phyloP scores from a whole-genome alignment of 1,284 basidiomycete species.

The Tremellales sp. region DNA sequence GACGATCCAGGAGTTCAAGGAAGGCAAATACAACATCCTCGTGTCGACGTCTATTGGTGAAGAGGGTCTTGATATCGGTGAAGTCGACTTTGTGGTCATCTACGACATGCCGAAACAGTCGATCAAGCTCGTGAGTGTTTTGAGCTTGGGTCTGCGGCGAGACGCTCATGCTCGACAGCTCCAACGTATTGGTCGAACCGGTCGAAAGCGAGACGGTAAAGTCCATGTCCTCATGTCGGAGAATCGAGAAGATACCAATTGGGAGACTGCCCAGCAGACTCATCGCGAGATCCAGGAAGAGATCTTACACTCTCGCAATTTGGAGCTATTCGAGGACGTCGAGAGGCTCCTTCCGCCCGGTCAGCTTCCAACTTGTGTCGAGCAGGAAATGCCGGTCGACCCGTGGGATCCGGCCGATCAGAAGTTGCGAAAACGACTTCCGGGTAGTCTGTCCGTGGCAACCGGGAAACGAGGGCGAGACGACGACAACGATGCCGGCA shows the following conservation, averaged over 20 bases:
- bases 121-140: constrained; percentile 84
- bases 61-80: constrained; percentile 98
- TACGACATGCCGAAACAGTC: constrained; percentile 97
- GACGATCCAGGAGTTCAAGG: constrained; percentile 75
- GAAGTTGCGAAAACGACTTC: constrained; percentile 23
- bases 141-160: not conserved
- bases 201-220: constrained; percentile 82
- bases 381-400: constrained; percentile 64
- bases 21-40: constrained; percentile 81
- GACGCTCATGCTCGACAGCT: constrained; percentile 55
- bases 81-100: constrained; percentile 94
- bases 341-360: constrained; percentile 76
- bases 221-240: constrained; percentile 93
- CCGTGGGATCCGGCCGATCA: constrained; percentile 42
- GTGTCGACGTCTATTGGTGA: constrained; percentile 98
- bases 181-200: constrained; percentile 93
- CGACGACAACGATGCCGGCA: constrained; percentile 10
- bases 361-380: constrained; percentile 69
- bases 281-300: constrained; percentile 87
- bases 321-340: constrained; percentile 91
- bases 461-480: constrained; percentile 1
- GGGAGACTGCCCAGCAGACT: constrained; percentile 80
- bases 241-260: constrained; percentile 84
- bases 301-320: constrained; percentile 76
- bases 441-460: constrained; percentile 7